Base-by-base conservation (phyloP, 305 asterid species). In the Lippia alba region DNA sequence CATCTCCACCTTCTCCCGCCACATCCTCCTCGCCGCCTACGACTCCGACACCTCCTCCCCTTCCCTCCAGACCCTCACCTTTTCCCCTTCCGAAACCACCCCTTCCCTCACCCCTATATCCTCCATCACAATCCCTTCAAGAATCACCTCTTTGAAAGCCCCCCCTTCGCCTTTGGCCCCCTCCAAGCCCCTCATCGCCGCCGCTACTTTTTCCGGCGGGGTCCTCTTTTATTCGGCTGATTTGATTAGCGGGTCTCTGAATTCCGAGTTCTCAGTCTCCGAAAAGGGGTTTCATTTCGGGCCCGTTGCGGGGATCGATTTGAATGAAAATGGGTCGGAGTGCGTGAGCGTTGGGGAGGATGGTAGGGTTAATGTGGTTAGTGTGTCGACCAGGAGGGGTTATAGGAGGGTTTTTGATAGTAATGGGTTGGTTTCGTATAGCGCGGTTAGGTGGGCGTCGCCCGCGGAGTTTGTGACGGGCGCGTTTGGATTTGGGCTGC, bases 401-500 rank as follows among this genome's bases (percentile, higher is more conserved):
- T 77, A 73, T 71, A 82, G 75, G 81, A 84, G 78, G 81, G 83
- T 86, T 49, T 93, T 77, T 74, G 90, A 91, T 69, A 82, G 93
- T 48, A 79, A 78, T 71, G 97, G 97, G 0, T 74, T 90, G 87
- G 90, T 89, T 61, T 80, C 91, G 16, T 93, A 91, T 72, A 82
- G 76, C 6, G 74, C 97, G 4, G 96, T 85, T 49, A 89, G 85
- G 76, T 93, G 97, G 98, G 98, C 97, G 3, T 89, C 96, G 0
- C 95, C 94, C 0, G 77, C 71, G 62, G 98, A 93, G 77, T 91
- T 91, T 71, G 94, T 87, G 62, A 91, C 96, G 7, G 97, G 97
- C 44, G 89, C 94, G 7, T 87, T 91, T 63, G 98, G 97, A n/a
- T 89, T 79, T 78, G 84, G 92, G 9, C 87, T 93, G 45, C 94